Evolutionary conservation across 306 rosid species (phyloP).

Genomic region (Vicia faba): DNA sequence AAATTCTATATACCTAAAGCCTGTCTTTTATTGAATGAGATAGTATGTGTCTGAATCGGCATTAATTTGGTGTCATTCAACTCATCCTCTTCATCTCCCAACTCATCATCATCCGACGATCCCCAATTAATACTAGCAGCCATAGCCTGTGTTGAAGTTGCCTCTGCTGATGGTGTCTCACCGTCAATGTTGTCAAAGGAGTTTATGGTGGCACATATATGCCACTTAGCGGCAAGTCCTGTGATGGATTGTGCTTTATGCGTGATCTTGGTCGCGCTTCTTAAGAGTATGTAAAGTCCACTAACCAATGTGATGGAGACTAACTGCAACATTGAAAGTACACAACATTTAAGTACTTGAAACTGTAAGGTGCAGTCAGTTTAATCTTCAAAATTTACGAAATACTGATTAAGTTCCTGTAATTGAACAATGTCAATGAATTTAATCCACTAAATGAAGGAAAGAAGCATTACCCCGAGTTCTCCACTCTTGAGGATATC

Average conservation of each 20-base stretch:
- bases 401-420: neutral
- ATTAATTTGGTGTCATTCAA: slow-evolving; percentile 64
- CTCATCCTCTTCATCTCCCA: slow-evolving; percentile 68
- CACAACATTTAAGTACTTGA: neutral
- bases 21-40: slow-evolving; percentile 88
- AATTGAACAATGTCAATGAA: neutral
- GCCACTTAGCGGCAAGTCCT: slow-evolving; percentile 91
- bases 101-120: slow-evolving; percentile 74
- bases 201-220: slow-evolving; percentile 68
- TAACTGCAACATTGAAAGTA: slow-evolving; percentile 55
- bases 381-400: neutral
- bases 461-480: slow-evolving; percentile 61
- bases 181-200: slow-evolving; percentile 63
- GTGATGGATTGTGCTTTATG: slow-evolving; percentile 86
- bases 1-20: slow-evolving; percentile 68
- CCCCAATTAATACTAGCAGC: slow-evolving; percentile 36
- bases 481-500: slow-evolving; percentile 80
- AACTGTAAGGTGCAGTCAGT: neutral
- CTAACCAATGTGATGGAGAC: slow-evolving; percentile 74
- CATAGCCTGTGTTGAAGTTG: slow-evolving; percentile 42
- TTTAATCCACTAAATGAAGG: neutral
- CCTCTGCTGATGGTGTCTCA: slow-evolving; percentile 53
- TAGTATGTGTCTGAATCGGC: slow-evolving; percentile 65
- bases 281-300: slow-evolving; percentile 74
- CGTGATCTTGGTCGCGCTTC: slow-evolving; percentile 80